Percentiles rank a stretch among this genome's conserved stretches.
Evolutionary conservation across 768 basidiomycete genomes (phyloP).

Genomic region (Leccinellum rugosiceps): DNA sequence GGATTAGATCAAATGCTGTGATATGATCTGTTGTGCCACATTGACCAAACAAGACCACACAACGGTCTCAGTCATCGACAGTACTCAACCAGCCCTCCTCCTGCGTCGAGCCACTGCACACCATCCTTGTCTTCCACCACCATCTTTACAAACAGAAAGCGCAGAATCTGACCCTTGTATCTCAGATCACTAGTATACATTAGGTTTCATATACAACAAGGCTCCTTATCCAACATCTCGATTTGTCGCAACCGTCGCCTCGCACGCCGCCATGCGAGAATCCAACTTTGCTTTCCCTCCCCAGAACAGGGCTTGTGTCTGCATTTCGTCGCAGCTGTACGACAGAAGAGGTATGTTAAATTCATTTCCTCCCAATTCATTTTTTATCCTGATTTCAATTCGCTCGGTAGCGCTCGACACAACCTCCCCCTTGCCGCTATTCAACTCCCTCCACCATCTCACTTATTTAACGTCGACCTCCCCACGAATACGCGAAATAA

Average conservation of each 20-base stretch:
- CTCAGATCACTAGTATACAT: not conserved
- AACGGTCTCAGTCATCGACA: constrained; percentile 29
- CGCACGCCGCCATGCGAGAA: constrained; percentile 68
- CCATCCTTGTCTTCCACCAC: constrained; percentile 6
- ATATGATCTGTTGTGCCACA: constrained; percentile 22
- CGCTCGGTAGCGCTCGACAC: constrained; percentile 45
- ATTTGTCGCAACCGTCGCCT: constrained; percentile 16
- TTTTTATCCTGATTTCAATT: constrained; percentile 7
- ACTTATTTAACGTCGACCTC: constrained; percentile 97
- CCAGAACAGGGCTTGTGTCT: constrained; percentile 93
- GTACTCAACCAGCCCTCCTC: constrained; percentile 28
- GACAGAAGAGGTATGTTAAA: constrained; percentile 79
- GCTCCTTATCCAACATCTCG: constrained; percentile 14
- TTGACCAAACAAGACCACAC: constrained; percentile 28
- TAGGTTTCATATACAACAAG: not conserved
- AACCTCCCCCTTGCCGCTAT: constrained; percentile 60
- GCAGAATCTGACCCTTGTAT: not conserved
- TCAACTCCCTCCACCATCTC: constrained; percentile 95
- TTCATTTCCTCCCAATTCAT: not conserved
- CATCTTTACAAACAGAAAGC: not conserved
- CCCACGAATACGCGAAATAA: constrained; percentile 95
- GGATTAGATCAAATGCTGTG: too few species aligned
- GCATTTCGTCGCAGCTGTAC: constrained; percentile 91
- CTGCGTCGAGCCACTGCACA: constrained; percentile 14
- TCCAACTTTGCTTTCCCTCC: constrained; percentile 93